These are phyloP conservation scores for Phytopythium boreale DNA, from an alignment of 352 stramenopile species.

Conservation along the genomic window DNA sequence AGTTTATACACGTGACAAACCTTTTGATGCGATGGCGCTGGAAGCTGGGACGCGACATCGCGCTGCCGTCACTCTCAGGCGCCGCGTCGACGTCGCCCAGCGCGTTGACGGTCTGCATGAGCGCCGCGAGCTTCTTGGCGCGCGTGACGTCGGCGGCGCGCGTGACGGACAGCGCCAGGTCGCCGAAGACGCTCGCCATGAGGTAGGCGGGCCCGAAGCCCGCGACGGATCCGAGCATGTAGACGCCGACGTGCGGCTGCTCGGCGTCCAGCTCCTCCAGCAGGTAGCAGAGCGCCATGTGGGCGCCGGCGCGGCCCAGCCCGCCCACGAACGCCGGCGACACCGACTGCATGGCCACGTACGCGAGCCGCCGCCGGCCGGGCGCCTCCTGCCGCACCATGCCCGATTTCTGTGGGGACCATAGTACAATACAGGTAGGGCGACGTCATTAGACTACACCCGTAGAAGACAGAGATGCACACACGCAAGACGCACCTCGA, in stretches of 20 bases:
- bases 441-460: background rate
- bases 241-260: constrained; percentile 19
- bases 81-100: background rate
- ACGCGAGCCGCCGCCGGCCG: constrained; percentile 29
- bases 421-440: background rate
- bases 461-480: too few species aligned
- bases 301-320: constrained; percentile 25
- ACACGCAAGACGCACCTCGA: constrained; percentile 16
- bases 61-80: background rate
- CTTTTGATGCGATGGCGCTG: background rate
- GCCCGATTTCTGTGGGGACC: constrained; percentile 23
- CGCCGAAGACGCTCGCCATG: constrained; percentile 10
- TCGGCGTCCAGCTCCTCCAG: constrained; percentile 31
- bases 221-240: constrained; percentile 8
- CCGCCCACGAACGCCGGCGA: constrained; percentile 23
- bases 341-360: constrained; percentile 43
- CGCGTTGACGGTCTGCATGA: background rate
- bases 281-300: constrained; percentile 32
- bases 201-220: constrained; percentile 5
- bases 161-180: constrained; percentile 10
- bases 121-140: constrained; percentile 10
- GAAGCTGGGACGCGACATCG: background rate
- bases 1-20: too few species aligned
- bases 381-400: constrained; percentile 23
- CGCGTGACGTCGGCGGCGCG: constrained; percentile 10